Conservation (phyloP, 305 asterid genomes). For the Fraxinus paxiana region DNA sequence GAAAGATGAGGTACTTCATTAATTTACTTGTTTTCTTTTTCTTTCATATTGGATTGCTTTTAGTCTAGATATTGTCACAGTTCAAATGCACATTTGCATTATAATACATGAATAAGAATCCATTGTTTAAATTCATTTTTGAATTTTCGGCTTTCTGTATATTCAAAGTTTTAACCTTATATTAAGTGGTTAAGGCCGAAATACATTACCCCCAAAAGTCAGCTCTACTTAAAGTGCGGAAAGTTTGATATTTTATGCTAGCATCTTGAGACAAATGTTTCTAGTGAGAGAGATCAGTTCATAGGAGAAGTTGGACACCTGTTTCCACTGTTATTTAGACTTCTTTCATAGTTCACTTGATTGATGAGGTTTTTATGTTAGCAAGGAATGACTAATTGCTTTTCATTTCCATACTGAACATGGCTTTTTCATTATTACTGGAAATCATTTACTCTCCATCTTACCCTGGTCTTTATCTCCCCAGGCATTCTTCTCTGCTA, state of each 20-base stretch:
- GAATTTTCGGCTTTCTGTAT: background rate
- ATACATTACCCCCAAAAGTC: background rate
- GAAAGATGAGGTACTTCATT: conserved; percentile 45
- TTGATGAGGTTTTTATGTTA: background rate
- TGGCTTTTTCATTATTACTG: background rate
- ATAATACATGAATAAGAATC: background rate
- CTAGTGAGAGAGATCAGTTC: background rate
- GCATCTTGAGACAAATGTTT: background rate
- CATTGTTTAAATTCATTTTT: background rate
- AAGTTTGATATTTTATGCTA: background rate
- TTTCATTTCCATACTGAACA: background rate
- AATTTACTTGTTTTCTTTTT: background rate
- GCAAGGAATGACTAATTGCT: background rate
- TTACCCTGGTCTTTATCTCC: conserved; percentile 16
- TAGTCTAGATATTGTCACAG: background rate
- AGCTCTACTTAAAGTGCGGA: background rate
- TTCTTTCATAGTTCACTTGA: background rate
- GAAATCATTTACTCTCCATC: conserved; percentile 11
- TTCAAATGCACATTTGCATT: background rate
- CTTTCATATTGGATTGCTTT: background rate
- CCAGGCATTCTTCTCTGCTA: conserved; percentile 47
- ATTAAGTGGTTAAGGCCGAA: background rate
- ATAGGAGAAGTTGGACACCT: background rate
- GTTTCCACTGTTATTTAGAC: background rate
- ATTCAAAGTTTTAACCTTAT: background rate